phyloP scores from a whole-genome alignment of 768 basidiomycete genomes.

The Lactarius akahatsu region DNA sequence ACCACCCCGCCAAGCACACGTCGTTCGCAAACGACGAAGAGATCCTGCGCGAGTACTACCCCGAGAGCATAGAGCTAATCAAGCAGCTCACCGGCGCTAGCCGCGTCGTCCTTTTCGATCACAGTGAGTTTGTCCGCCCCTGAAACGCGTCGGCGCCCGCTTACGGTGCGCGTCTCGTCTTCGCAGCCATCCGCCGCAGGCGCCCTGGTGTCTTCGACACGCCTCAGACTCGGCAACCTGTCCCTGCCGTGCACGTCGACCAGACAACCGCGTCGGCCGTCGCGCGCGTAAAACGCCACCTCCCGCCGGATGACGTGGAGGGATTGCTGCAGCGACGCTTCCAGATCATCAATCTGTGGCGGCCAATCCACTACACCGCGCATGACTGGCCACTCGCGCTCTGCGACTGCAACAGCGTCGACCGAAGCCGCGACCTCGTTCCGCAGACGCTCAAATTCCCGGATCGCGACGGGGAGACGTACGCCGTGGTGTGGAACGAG shows the following conservation, averaged over 20 bases:
- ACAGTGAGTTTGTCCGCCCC: conserved; percentile 45
- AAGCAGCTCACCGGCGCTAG: conserved; percentile 61
- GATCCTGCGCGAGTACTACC: conserved; percentile 57
- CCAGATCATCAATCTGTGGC: conserved; percentile 57
- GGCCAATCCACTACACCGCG: conserved; percentile 47
- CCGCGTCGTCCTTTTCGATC: conserved; percentile 62
- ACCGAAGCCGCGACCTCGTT: conserved; percentile 40
- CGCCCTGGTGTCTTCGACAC: conserved; percentile 39
- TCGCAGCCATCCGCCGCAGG: conserved; percentile 45
- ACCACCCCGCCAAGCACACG: conserved; percentile 43
- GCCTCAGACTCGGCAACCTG: conserved; percentile 46
- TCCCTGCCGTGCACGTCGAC: conserved; percentile 45
- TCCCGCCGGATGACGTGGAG: conserved; percentile 41
- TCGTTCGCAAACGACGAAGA: conserved; percentile 51
- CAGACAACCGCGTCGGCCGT: conserved; percentile 43
- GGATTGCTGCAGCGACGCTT: conserved; percentile 45
- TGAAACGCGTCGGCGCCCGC: not conserved
- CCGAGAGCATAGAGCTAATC: conserved; percentile 56
- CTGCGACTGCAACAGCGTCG: conserved; percentile 48
- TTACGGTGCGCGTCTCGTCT: no score
- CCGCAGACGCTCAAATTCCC: conserved; percentile 43
- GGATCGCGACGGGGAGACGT: conserved; percentile 47
- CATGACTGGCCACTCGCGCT: conserved; percentile 50
- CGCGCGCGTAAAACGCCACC: conserved; percentile 45
- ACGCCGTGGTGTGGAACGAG: conserved; percentile 40